Conservation (phyloP, 2,329 filamentous ascomycete genomes). For the Fusarium domesticum region DNA sequence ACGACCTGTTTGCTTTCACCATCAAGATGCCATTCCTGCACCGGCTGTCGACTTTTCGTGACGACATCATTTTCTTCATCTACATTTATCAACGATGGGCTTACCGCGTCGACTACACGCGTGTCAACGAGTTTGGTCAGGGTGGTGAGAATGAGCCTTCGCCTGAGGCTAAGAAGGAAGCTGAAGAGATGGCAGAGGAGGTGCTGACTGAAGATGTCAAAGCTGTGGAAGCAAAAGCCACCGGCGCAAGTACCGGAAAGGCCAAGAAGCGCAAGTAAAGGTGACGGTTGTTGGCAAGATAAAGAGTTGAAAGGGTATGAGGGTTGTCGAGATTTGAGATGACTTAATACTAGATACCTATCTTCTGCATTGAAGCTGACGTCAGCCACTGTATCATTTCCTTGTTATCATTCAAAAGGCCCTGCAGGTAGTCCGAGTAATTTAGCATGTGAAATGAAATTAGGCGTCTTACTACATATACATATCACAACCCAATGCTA, state of each 20-base stretch:
- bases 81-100: constrained; percentile 93
- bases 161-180: constrained; percentile 66
- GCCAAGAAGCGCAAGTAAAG: constrained; percentile 42
- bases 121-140: constrained; percentile 97
- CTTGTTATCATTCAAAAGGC: too few relatives aligned
- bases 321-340: too few relatives aligned
- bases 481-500: too few relatives aligned
- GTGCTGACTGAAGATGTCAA: constrained; percentile 37
- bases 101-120: constrained; percentile 86
- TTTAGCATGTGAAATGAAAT: too few relatives aligned
- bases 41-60: constrained; percentile 83
- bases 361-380: too few relatives aligned
- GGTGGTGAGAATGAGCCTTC: constrained; percentile 89
- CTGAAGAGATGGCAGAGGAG: constrained; percentile 39
- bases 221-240: constrained; percentile 43
- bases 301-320: too few relatives aligned
- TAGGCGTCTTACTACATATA: too few relatives aligned
- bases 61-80: constrained; percentile 97
- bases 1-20: constrained; percentile 96
- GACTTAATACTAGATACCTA: too few relatives aligned
- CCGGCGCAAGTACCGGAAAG: constrained; percentile 48
- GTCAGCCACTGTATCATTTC: too few relatives aligned
- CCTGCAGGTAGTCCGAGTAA: too few relatives aligned
- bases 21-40: constrained; percentile 99
- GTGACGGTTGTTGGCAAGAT: neutral